Percentiles rank a stretch among this genome's conserved stretches.
Conservation (phyloP, 2,329 filamentous ascomycete genomes). For the Penicillium capsulatum region DNA sequence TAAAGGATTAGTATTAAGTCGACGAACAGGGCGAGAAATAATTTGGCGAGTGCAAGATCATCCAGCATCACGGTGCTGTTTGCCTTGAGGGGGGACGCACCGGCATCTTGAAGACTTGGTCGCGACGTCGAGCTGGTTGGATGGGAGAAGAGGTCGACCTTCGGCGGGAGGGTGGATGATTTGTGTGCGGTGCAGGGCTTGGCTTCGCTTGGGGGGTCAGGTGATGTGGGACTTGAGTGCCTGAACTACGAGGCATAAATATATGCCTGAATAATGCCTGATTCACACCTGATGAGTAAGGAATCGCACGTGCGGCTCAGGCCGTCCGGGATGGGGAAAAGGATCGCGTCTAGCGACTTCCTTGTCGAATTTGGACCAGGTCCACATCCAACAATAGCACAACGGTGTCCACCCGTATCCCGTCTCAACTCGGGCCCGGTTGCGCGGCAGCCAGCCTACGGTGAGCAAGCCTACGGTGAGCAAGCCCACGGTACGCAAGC, state of each 20-base stretch:
- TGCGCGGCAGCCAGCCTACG: too few relatives aligned
- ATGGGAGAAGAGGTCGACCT: conserved; percentile 37
- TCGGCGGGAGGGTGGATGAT: conserved; percentile 29
- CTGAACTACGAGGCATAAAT: conserved; percentile 5
- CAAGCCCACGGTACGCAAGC: too few relatives aligned
- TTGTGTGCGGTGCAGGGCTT: conserved; percentile 42
- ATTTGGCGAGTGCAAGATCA: conserved; percentile 2
- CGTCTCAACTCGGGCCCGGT: too few relatives aligned
- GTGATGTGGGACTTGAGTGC: conserved; percentile 24
- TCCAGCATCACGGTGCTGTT: neutral
- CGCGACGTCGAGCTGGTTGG: conserved; percentile 39
- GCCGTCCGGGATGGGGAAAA: too few relatives aligned
- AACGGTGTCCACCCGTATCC: too few relatives aligned
- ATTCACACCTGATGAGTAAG: neutral
- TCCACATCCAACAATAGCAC: too few relatives aligned
- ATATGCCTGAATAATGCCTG: neutral
- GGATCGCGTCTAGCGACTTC: too few relatives aligned
- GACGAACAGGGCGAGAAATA: neutral
- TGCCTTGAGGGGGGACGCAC: conserved; percentile 35
- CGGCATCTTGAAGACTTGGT: conserved; percentile 53
- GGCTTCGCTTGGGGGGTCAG: conserved; percentile 39
- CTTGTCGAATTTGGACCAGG: too few relatives aligned
- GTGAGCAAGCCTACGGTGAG: too few relatives aligned
- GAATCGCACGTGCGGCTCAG: too few relatives aligned
- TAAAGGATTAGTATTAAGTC: conserved; percentile 13